Percentiles rank a stretch among this genome's conserved stretches.
Conservation (phyloP, 495 filamentous ascomycete genomes). For the Coniosporium apollinis region DNA sequence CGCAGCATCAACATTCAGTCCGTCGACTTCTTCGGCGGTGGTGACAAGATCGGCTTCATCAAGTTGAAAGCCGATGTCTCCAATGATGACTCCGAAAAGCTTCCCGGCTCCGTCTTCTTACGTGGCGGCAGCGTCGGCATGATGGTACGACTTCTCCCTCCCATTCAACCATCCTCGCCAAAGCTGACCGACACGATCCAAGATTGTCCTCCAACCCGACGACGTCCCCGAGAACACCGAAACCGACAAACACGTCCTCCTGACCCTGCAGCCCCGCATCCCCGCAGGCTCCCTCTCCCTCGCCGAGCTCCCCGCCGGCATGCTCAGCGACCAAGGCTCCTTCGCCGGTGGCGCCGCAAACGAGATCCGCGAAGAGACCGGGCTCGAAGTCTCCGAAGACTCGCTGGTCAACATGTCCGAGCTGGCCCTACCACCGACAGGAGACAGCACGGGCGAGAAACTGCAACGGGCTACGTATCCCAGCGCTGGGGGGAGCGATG, state of each 20-base stretch:
- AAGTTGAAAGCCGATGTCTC: conserved; percentile 53
- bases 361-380: conserved; percentile 67
- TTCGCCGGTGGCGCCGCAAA: conserved; percentile 65
- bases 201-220: conserved; percentile 55
- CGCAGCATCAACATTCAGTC: conserved; percentile 55
- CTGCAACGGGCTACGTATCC: conserved; percentile 55
- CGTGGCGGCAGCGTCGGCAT: conserved; percentile 71
- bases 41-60: conserved; percentile 52
- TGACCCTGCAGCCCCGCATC: conserved; percentile 73
- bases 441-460: conserved; percentile 24
- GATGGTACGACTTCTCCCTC: conserved; percentile 33
- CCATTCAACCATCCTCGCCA: not conserved
- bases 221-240: conserved; percentile 33
- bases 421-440: conserved; percentile 27
- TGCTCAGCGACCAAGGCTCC: conserved; percentile 63
- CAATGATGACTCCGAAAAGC: conserved; percentile 42
- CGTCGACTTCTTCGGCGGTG: conserved; percentile 50
- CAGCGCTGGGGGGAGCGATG: conserved; percentile 67
- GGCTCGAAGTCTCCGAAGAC: conserved; percentile 27
- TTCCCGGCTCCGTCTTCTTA: conserved; percentile 67
- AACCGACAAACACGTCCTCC: conserved; percentile 48
- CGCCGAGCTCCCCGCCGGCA: conserved; percentile 72
- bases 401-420: conserved; percentile 57
- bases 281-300: conserved; percentile 61
- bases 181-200: not conserved